Conservation (phyloP, 2,329 filamentous ascomycete species). For the Sporothrix variecibatus region DNA sequence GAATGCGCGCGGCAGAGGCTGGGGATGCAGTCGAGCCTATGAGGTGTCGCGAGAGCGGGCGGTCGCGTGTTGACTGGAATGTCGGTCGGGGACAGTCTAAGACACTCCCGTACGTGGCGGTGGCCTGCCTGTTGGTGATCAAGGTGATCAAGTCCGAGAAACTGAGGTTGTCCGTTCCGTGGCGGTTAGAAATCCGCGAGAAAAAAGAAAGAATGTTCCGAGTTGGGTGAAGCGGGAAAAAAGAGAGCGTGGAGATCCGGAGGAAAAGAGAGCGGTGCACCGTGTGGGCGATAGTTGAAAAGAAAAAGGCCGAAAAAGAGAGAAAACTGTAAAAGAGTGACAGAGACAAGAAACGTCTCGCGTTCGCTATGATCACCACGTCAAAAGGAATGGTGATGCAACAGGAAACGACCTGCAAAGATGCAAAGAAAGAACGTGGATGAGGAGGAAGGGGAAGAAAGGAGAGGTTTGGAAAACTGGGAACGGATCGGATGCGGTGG, state of each 20-base stretch:
- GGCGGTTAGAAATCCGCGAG: neutral
- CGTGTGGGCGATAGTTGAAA: neutral
- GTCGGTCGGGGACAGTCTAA: neutral
- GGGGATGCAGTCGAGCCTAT: constrained; percentile 4
- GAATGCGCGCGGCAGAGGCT: constrained; percentile 1
- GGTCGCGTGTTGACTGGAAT: constrained; percentile 14
- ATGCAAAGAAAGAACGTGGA: constrained; percentile 18
- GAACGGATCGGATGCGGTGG: constrained; percentile 6
- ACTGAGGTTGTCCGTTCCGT: neutral
- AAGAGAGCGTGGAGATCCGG: neutral
- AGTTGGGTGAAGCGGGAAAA: neutral
- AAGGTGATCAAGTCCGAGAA: neutral
- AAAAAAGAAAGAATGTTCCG: constrained; percentile 7
- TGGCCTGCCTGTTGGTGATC: neutral
- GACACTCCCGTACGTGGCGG: constrained; percentile 19
- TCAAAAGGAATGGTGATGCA: constrained; percentile 19
- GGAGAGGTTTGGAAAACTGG: constrained; percentile 9
- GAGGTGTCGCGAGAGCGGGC: neutral
- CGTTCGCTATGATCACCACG: constrained; percentile 10
- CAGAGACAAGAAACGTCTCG: constrained; percentile 31
- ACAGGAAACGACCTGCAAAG: constrained; percentile 22
- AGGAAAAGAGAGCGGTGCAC: neutral
- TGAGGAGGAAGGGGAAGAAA: constrained; percentile 13
- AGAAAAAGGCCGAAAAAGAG: neutral
- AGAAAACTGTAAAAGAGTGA: constrained; percentile 1